These are phyloP conservation scores for Trichoderma sp. DNA, from an alignment of 2,329 filamentous ascomycete species.

Conservation along the genomic window DNA sequence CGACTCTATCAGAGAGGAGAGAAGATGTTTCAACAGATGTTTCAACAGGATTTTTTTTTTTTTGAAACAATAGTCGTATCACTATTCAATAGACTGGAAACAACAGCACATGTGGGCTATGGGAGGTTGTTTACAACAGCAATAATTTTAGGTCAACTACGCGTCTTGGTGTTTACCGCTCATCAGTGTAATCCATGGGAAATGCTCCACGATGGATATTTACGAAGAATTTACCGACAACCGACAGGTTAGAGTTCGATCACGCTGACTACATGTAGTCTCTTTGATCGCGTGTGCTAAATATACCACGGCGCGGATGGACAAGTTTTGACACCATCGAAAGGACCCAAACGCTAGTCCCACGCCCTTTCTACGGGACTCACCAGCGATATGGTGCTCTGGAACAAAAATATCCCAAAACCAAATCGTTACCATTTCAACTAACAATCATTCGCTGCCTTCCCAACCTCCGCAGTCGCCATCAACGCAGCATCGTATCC, in stretches of 20 bases:
- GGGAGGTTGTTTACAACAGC: neutral
- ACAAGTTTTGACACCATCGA: neutral
- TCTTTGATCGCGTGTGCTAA: neutral
- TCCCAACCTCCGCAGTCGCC: neutral
- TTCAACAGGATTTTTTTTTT: neutral
- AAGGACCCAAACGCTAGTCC: neutral
- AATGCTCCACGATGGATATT: neutral
- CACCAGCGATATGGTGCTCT: neutral
- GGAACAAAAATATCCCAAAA: neutral
- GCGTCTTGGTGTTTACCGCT: neutral
- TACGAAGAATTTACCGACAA: rapidly evolving
- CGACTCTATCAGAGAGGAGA: neutral
- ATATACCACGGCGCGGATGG: neutral
- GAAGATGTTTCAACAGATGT: neutral
- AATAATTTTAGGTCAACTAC: too few species aligned
- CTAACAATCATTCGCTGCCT: neutral
- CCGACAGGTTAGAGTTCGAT: neutral
- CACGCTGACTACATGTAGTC: neutral
- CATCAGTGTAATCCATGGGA: neutral
- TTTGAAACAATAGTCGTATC: neutral
- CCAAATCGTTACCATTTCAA: rapidly evolving
- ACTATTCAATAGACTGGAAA: neutral
- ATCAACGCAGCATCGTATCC: neutral
- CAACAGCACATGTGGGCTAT: neutral
- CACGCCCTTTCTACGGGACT: neutral